These are phyloP conservation scores for Abrus precatorius DNA, from an alignment of 306 rosid genomes.

Conservation along the genomic window DNA sequence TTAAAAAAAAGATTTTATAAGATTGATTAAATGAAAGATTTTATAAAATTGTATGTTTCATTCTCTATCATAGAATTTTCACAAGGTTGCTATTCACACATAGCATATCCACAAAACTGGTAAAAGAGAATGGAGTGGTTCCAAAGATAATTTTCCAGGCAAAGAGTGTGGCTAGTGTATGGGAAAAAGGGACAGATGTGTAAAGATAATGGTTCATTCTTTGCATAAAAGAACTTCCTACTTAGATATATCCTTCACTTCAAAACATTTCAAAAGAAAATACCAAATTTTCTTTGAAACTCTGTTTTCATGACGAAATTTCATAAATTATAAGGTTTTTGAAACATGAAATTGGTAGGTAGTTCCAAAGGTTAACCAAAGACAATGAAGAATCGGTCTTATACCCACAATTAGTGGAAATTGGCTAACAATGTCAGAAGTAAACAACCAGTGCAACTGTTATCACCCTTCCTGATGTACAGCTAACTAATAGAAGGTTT, in stretches of 20 bases:
- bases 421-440: background rate
- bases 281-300: background rate
- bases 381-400: background rate
- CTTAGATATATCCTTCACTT: background rate
- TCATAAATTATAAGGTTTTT: background rate
- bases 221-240: background rate
- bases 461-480: background rate
- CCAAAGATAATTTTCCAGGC: background rate
- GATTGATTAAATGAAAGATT: slow-evolving; percentile 5
- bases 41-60: no score
- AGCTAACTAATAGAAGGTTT: background rate
- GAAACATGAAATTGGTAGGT: background rate
- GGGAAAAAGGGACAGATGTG: background rate
- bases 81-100: background rate
- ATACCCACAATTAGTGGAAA: background rate
- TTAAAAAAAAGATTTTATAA: background rate
- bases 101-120: background rate
- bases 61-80: background rate
- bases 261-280: slow-evolving; percentile 7
- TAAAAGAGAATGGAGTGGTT: background rate
- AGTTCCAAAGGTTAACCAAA: background rate
- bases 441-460: background rate
- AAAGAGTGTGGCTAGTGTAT: background rate
- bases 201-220: background rate
- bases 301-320: background rate